These are phyloP conservation scores for Oropetium thomaeum DNA, from an alignment of 176 grass and related monocot genomes.

Conservation along the genomic window DNA sequence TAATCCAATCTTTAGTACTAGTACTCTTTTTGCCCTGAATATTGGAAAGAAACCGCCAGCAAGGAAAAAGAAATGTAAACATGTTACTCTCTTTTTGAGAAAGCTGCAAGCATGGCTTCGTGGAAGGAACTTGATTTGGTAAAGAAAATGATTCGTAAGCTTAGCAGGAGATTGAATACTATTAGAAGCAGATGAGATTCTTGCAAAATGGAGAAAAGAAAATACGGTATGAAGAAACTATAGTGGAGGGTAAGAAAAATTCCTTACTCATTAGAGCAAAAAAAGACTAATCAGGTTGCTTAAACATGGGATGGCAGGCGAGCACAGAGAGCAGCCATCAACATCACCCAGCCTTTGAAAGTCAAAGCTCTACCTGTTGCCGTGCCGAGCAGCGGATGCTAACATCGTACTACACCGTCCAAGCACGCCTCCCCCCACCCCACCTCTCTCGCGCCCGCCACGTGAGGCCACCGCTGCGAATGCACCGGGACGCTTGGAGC, in stretches of 20 bases:
- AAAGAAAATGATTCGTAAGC: not conserved
- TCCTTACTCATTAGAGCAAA: not conserved
- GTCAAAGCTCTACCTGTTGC: slow-evolving; percentile 9
- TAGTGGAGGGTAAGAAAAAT: not conserved
- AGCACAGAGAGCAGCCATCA: not conserved
- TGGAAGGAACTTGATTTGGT: not conserved
- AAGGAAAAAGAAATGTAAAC: not conserved
- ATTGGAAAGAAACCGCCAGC: not conserved
- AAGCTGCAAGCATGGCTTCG: too few relatives aligned
- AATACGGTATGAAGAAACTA: not conserved
- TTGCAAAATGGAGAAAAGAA: not conserved
- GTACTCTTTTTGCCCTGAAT: not conserved
- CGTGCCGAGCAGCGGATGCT: not conserved
- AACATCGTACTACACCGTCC: slow-evolving; percentile 20
- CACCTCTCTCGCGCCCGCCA: not conserved
- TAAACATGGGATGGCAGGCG: not conserved
- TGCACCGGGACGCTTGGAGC: not conserved
- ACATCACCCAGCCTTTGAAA: not conserved
- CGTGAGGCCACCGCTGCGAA: not conserved
- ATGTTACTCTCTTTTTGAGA: too few relatives aligned
- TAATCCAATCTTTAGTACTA: not conserved
- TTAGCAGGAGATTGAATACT: too few relatives aligned
- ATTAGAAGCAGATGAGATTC: not conserved
- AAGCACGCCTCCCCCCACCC: not conserved
- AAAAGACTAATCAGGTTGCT: not conserved